A percentile compares a stretch with the other conserved stretches of the same genome.
phyloP scores from a whole-genome alignment of 768 basidiomycete species.

The Thelephora ganbajun region DNA sequence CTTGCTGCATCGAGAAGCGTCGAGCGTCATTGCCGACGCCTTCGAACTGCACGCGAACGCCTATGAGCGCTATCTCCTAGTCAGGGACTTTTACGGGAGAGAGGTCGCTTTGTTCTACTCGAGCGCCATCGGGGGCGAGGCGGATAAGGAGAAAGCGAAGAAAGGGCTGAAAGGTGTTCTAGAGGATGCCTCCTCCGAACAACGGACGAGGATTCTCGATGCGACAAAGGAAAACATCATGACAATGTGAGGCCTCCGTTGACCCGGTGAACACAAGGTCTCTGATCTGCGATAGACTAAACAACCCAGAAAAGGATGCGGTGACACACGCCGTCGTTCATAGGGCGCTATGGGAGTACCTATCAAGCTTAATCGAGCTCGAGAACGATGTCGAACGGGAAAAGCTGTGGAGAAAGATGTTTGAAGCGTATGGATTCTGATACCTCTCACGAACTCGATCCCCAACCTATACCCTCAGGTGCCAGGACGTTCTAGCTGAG shows the following conservation, averaged over 20 bases:
- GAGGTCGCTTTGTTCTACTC: conserved; percentile 60
- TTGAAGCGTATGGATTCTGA: conserved; percentile 45
- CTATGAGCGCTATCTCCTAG: conserved; percentile 66
- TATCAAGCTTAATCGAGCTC: conserved; percentile 42
- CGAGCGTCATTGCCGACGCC: conserved; percentile 71
- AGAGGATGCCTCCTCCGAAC: conserved; percentile 46
- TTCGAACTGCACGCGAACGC: conserved; percentile 82
- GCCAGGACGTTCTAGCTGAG: conserved; percentile 76
- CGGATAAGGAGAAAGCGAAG: conserved; percentile 49
- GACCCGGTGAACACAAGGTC: background rate
- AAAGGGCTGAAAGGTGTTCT: conserved; percentile 58
- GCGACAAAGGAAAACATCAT: conserved; percentile 63
- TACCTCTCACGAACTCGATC: background rate
- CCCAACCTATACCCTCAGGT: conserved; percentile 26
- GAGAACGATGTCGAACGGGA: conserved; percentile 56
- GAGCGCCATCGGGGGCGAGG: conserved; percentile 33
- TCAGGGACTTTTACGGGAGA: conserved; percentile 85
- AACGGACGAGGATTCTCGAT: conserved; percentile 49
- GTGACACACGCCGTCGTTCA: conserved; percentile 82
- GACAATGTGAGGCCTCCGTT: conserved; percentile 42
- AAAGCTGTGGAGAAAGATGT: conserved; percentile 64
- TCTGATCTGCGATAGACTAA: conserved; percentile 40
- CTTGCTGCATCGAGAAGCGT: conserved; percentile 75
- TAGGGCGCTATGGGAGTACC: conserved; percentile 76
- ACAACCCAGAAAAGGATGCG: conserved; percentile 84